phyloP scores from a whole-genome alignment of 1,284 basidiomycete genomes.

The Prillingera fragicola region DNA sequence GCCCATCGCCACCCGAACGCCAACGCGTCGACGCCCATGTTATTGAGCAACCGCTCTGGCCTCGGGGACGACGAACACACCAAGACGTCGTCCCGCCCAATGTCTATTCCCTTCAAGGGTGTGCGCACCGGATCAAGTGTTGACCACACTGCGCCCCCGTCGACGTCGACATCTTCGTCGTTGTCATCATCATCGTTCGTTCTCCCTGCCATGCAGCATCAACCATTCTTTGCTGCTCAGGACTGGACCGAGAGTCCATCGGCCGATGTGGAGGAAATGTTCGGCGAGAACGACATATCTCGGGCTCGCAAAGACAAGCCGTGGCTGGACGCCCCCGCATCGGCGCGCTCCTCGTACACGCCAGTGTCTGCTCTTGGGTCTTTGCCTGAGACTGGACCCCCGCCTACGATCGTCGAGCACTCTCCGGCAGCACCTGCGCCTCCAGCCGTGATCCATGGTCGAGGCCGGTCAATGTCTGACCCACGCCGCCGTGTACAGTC shows the following conservation, averaged over 20 bases:
- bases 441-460: conserved; percentile 13
- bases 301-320: not conserved
- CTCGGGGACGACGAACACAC: not conserved
- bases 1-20: not conserved
- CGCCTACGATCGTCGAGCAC: conserved; percentile 2
- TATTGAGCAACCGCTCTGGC: not conserved
- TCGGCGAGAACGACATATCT: conserved; percentile 12
- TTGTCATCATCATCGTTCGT: conserved; percentile 18
- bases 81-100: not conserved
- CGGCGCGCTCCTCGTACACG: not conserved
- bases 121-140: too few species aligned
- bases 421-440: not conserved
- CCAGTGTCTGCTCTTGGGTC: conserved; percentile 2
- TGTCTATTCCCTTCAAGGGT: not conserved
- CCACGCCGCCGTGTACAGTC: conserved; percentile 4
- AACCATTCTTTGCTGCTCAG: conserved; percentile 10
- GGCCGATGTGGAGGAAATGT: conserved; percentile 28
- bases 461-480: conserved; percentile 15
- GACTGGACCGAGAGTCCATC: conserved; percentile 22
- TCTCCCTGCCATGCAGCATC: conserved; percentile 13
- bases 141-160: conserved; percentile 10
- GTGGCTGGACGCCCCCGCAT: not conserved
- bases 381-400: conserved; percentile 4
- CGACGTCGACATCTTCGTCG: conserved; percentile 1
- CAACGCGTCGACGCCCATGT: conserved; percentile 7